These are phyloP conservation scores for Sphaerulina musiva DNA, from an alignment of 2,329 filamentous ascomycete genomes.

Conservation along the genomic window DNA sequence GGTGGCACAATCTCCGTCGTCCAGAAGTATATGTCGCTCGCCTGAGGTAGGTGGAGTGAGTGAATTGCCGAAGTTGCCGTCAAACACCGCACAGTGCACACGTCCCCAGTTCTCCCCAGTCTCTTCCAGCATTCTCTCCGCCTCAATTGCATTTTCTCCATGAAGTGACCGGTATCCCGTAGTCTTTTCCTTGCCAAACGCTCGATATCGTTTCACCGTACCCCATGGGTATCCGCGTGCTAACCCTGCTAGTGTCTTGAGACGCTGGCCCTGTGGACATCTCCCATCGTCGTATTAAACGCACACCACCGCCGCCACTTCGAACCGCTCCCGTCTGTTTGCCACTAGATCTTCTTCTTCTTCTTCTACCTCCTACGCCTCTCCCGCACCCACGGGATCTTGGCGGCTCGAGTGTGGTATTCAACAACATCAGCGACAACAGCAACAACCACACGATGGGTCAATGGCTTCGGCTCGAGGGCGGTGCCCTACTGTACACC, in stretches of 20 bases:
- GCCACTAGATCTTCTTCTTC: too few relatives aligned
- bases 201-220: conserved; percentile 1
- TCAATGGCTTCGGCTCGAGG: conserved; percentile 25
- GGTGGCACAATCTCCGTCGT: background rate
- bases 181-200: too few relatives aligned
- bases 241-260: conserved; percentile 4
- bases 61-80: background rate
- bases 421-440: background rate
- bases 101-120: background rate
- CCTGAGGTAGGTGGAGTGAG: background rate
- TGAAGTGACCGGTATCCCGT: too few relatives aligned
- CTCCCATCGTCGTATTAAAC: too few relatives aligned
- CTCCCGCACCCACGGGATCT: too few relatives aligned
- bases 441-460: conserved; percentile 11
- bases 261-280: too few relatives aligned
- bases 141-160: too few relatives aligned
- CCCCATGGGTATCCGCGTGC: background rate
- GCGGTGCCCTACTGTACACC: conserved; percentile 38
- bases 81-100: background rate
- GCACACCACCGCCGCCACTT: too few relatives aligned
- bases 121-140: background rate
- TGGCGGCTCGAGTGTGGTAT: too few relatives aligned
- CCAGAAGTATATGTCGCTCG: background rate
- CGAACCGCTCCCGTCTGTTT: too few relatives aligned
- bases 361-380: too few relatives aligned